phyloP scores from a whole-genome alignment of 2,329 filamentous ascomycete genomes.

The Aspergillus latus region DNA sequence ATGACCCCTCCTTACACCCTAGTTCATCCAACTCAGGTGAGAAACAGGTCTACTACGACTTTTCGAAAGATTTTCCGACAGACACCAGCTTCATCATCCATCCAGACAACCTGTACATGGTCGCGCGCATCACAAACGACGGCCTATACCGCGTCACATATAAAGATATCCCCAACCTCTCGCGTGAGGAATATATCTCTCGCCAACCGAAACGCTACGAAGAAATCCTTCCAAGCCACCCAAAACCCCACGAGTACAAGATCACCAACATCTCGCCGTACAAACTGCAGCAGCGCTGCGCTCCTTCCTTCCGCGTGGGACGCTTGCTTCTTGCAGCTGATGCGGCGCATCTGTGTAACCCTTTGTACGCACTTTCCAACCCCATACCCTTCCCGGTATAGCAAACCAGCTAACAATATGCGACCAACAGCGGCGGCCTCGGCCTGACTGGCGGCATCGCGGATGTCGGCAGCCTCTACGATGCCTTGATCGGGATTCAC shows the following conservation, averaged over 20 bases:
- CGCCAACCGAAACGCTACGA: constrained; percentile 58
- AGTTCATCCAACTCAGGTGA: neutral
- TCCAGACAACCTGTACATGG: constrained; percentile 63
- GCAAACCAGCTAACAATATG: neutral
- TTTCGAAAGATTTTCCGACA: constrained; percentile 43
- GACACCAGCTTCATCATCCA: constrained; percentile 59
- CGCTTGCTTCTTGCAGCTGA: constrained; percentile 60
- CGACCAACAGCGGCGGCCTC: constrained; percentile 52
- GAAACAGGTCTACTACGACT: constrained; percentile 61
- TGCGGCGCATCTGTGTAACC: constrained; percentile 60
- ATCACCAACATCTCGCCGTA: constrained; percentile 60
- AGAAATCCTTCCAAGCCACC: constrained; percentile 59
- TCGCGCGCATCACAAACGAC: constrained; percentile 58
- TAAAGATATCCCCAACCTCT: constrained; percentile 57
- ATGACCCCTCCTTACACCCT: neutral
- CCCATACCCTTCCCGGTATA: neutral
- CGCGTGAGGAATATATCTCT: constrained; percentile 53
- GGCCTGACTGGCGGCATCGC: constrained; percentile 65
- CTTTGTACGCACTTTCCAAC: constrained; percentile 40
- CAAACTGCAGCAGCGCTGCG: constrained; percentile 62
- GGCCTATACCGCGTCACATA: constrained; percentile 65
- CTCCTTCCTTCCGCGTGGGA: constrained; percentile 57
- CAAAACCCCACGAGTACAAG: constrained; percentile 58
- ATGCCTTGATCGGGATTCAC: constrained; percentile 54
- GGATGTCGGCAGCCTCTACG: constrained; percentile 62